Percentiles rank a stretch among this genome's conserved stretches.
Conservation (phyloP, 2,329 filamentous ascomycete species). For the Fusarium mexicanum region DNA sequence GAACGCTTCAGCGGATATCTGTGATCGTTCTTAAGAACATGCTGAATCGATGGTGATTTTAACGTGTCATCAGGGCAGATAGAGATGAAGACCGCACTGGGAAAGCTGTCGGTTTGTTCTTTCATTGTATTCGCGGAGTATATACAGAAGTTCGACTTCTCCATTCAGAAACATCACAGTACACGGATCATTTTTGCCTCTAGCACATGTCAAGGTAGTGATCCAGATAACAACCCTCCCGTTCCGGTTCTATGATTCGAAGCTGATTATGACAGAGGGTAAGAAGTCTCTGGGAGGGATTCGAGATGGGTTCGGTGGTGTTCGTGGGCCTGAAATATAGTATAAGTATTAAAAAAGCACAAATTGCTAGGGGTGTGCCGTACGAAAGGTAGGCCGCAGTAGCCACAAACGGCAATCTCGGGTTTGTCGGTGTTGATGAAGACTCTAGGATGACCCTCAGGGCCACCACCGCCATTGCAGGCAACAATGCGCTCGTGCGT, state of each 20-base stretch:
- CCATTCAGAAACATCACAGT: conserved; percentile 24
- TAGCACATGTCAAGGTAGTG: conserved; percentile 10
- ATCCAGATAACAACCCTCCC: conserved; percentile 13
- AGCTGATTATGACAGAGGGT: conserved; percentile 71
- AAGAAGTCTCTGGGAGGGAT: conserved; percentile 81
- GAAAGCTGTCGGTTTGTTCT: conserved; percentile 11
- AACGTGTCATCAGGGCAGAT: background rate
- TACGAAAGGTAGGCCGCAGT: conserved; percentile 95
- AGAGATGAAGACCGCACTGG: background rate
- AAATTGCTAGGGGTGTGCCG: conserved; percentile 49
- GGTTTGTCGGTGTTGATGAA: conserved; percentile 99
- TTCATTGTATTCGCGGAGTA: conserved; percentile 41
- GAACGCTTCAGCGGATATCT: background rate
- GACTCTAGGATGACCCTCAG: conserved; percentile 88
- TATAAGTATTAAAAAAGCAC: conserved; percentile 9
- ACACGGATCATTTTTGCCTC: conserved; percentile 14
- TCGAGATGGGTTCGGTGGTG: conserved; percentile 87
- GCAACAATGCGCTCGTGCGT: conserved; percentile 81
- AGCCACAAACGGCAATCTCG: conserved; percentile 88
- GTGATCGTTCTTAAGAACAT: background rate
- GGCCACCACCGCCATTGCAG: conserved; percentile 93
- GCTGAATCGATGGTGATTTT: background rate
- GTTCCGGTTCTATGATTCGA: conserved; percentile 21
- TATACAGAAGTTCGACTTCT: conserved; percentile 33
- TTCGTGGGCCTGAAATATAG: conserved; percentile 77